phyloP scores from a whole-genome alignment of 805 yeast genomes.

The Blastobotrys parvus region DNA sequence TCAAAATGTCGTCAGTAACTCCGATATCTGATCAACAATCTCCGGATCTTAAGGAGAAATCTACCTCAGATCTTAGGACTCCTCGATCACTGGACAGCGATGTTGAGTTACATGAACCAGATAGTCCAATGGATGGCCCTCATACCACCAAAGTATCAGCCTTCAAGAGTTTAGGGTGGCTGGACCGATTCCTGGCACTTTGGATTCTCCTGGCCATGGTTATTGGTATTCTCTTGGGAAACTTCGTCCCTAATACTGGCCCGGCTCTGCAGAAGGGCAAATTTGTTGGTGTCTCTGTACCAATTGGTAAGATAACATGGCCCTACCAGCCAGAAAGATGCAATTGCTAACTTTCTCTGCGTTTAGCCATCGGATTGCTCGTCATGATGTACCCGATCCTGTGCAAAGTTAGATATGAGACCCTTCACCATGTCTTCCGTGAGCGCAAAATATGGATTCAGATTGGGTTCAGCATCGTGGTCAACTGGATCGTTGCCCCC shows the following conservation, averaged over 20 bases:
- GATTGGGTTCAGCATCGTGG: conserved; percentile 33
- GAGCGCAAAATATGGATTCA: conserved; percentile 23
- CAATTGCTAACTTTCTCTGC: conserved; percentile 13
- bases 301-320: conserved; percentile 1
- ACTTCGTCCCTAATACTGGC: conserved; percentile 19
- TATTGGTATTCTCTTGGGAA: conserved; percentile 20
- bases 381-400: conserved; percentile 53
- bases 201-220: conserved; percentile 23
- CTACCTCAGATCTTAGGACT: no score
- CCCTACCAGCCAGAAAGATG: not conserved
- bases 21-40: no score
- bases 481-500: conserved; percentile 53
- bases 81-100: no score
- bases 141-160: no score
- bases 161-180: conserved; percentile 1
- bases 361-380: conserved; percentile 41
- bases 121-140: no score
- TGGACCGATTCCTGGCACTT: conserved; percentile 20
- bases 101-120: no score
- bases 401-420: conserved; percentile 47
- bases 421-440: conserved; percentile 25
- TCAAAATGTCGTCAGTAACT: no score
- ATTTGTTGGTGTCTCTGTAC: conserved; percentile 20
- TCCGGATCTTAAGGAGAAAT: no score
- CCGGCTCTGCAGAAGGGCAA: conserved; percentile 15